Evolutionary conservation across 352 stramenopile species (phyloP).

Genomic region (Sclerospora graminicola): DNA sequence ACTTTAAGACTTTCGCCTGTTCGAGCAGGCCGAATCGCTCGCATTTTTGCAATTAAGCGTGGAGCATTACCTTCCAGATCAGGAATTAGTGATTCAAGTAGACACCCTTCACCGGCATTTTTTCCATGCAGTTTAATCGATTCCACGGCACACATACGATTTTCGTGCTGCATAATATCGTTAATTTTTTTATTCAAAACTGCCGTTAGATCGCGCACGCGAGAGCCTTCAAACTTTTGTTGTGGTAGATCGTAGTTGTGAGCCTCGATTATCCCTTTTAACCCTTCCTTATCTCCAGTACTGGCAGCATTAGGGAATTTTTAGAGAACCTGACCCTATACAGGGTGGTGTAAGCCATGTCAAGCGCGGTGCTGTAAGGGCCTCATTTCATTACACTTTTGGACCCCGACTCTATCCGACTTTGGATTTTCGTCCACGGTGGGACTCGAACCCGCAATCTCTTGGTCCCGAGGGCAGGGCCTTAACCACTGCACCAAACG

Average conservation of each 20-base stretch:
- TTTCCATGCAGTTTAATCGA: neutral
- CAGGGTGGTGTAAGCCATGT: no score
- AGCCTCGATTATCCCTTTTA: neutral
- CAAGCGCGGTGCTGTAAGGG: no score
- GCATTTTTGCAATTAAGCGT: conserved; percentile 3
- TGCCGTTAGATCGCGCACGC: neutral
- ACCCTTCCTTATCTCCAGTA: neutral
- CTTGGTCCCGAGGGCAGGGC: no score
- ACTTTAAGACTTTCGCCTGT: neutral
- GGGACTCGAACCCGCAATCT: no score
- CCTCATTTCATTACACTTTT: no score
- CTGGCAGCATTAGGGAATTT: no score
- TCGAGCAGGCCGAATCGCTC: neutral
- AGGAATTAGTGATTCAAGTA: neutral
- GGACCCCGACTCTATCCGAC: no score
- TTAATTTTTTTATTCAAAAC: neutral
- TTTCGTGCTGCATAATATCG: neutral
- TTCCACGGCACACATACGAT: neutral
- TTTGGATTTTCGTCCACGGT: no score
- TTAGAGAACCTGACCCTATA: no score
- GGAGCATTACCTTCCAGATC: conserved; percentile 1
- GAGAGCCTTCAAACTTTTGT: neutral
- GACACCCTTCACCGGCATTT: neutral
- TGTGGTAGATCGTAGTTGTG: neutral
- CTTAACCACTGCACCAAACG: no score